Conservation (phyloP, 352 stramenopile species). For the Blastocystis sp. region DNA sequence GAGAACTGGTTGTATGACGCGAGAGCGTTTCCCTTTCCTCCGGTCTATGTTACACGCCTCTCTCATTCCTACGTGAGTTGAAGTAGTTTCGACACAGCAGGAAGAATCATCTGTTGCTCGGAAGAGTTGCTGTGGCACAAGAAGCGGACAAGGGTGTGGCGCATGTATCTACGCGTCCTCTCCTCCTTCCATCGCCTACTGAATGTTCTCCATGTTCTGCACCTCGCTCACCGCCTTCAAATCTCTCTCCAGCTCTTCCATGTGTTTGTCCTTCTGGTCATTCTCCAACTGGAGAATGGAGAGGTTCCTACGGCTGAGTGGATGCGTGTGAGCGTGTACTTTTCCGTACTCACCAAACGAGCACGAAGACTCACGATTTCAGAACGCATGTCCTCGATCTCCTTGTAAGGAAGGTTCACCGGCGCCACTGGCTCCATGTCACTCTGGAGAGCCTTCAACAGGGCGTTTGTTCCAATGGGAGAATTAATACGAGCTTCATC, state of each 20-base stretch:
- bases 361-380: constrained; percentile 28
- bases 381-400: background rate
- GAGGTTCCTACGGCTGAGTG: background rate
- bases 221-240: constrained; percentile 9
- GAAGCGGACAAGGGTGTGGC: constrained; percentile 31
- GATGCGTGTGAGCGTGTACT: background rate
- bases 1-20: background rate
- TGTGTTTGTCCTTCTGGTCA: background rate
- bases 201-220: constrained; percentile 28
- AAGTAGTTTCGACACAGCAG: background rate
- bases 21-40: constrained; percentile 22
- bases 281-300: constrained; percentile 34
- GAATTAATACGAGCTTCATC: background rate
- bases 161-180: background rate
- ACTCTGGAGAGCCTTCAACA: background rate
- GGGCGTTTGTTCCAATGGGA: background rate
- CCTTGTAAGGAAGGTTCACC: background rate
- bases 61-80: background rate
- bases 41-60: background rate
- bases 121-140: constrained; percentile 16
- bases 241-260: constrained; percentile 40
- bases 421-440: background rate
- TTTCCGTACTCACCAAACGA: background rate
- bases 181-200: background rate
- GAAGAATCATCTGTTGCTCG: constrained; percentile 36